phyloP scores from a whole-genome alignment of 2,329 filamentous ascomycete genomes.

The Proliferodiscus dingleyae region DNA sequence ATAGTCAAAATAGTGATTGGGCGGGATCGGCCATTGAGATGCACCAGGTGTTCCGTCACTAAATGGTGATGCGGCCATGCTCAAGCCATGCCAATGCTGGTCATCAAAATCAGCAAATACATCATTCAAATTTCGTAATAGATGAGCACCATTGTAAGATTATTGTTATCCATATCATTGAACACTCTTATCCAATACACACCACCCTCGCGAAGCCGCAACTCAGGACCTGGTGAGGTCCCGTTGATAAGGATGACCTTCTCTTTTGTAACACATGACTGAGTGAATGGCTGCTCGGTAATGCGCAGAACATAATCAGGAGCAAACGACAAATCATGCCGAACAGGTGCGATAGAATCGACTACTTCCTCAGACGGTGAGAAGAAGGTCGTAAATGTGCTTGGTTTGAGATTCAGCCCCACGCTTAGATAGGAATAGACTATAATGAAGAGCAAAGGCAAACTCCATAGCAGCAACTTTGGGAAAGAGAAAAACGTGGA shows the following conservation, averaged over 20 bases:
- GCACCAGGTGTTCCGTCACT: slow-evolving; percentile 44
- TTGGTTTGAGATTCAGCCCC: too few species aligned
- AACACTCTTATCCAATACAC: slow-evolving; percentile 48
- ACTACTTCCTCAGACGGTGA: too few species aligned
- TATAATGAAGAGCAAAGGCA: too few species aligned
- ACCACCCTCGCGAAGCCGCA: slow-evolving; percentile 38
- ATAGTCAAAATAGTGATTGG: slow-evolving; percentile 49
- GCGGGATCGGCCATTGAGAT: slow-evolving; percentile 46
- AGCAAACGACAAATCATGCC: too few species aligned
- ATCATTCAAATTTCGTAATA: neutral
- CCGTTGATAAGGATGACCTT: slow-evolving; percentile 49
- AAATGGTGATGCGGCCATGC: slow-evolving; percentile 12
- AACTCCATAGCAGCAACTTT: too few species aligned
- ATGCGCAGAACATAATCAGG: too few species aligned
- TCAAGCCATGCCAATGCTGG: slow-evolving; percentile 18
- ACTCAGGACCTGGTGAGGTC: slow-evolving; percentile 40
- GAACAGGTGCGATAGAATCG: too few species aligned
- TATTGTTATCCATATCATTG: slow-evolving; percentile 44
- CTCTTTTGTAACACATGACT: too few species aligned
- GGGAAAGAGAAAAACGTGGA: too few species aligned
- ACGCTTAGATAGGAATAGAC: too few species aligned
- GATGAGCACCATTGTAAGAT: slow-evolving; percentile 43
- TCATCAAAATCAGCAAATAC: neutral
- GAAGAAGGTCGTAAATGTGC: too few species aligned
- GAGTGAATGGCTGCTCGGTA: too few species aligned